Evolutionary conservation across 2,329 filamentous ascomycete species (phyloP).

Genomic region (Neonectria neomacrospora): DNA sequence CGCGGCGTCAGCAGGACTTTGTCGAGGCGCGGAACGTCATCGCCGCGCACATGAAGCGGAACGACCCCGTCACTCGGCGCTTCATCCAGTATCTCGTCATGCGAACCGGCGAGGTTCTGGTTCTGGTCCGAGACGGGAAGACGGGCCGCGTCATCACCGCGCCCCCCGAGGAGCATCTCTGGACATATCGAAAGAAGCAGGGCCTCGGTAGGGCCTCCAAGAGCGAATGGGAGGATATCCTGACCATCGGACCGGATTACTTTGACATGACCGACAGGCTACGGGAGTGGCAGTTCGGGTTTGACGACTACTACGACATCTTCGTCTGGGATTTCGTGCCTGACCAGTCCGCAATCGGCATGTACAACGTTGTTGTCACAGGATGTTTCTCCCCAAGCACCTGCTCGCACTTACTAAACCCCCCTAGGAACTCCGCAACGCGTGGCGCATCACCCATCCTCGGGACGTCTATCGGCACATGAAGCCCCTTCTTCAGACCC

Average conservation of each 20-base stretch:
- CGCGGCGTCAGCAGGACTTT: slow-evolving; percentile 41
- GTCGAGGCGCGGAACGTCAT: slow-evolving; percentile 45
- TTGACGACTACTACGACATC: slow-evolving; percentile 46
- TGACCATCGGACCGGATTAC: slow-evolving; percentile 41
- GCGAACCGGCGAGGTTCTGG: slow-evolving; percentile 41
- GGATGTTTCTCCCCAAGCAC: slow-evolving; percentile 11
- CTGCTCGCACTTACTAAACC: not conserved
- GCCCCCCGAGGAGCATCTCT: slow-evolving; percentile 38
- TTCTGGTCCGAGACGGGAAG: slow-evolving; percentile 46
- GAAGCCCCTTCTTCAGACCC: slow-evolving; percentile 33
- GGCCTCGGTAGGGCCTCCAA: slow-evolving; percentile 44
- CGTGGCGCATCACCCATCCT: slow-evolving; percentile 40
- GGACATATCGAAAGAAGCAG: slow-evolving; percentile 42
- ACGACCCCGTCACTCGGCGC: slow-evolving; percentile 42
- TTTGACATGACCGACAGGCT: slow-evolving; percentile 40
- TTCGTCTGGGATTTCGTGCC: slow-evolving; percentile 46
- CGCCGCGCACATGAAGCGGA: slow-evolving; percentile 45
- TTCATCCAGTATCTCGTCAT: slow-evolving; percentile 46
- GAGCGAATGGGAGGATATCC: slow-evolving; percentile 40
- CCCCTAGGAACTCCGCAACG: slow-evolving; percentile 41
- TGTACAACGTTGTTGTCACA: slow-evolving; percentile 37
- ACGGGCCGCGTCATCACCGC: slow-evolving; percentile 46
- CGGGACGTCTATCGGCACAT: slow-evolving; percentile 41
- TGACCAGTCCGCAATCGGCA: slow-evolving; percentile 18
- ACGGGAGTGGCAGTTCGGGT: slow-evolving; percentile 44